These are phyloP conservation scores for Pseudonitzschia pungens DNA, from an alignment of 108 stramenopile genomes.

Conservation along the genomic window DNA sequence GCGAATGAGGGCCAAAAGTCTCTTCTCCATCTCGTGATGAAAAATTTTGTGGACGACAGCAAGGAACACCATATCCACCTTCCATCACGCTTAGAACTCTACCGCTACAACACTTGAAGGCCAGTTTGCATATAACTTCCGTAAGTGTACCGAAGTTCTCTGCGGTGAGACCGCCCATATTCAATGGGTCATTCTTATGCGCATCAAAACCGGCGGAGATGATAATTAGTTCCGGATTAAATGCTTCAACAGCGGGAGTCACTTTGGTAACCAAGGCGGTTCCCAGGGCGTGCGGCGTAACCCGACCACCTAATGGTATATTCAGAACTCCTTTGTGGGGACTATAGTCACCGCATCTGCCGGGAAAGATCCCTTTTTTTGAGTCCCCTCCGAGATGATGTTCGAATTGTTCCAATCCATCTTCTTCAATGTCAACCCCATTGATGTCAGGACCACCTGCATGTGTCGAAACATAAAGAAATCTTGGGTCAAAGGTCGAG, in stretches of 20 bases:
- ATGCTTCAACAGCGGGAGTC: conserved; percentile 83
- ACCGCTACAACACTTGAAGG: conserved; percentile 87
- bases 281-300: conserved; percentile 75
- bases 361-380: conserved; percentile 83
- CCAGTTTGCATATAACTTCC: conserved; percentile 82
- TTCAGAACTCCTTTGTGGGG: conserved; percentile 87
- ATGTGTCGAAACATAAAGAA: conserved; percentile 89
- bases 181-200: conserved; percentile 88
- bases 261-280: conserved; percentile 72
- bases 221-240: conserved; percentile 92
- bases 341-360: conserved; percentile 80
- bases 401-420: conserved; percentile 50
- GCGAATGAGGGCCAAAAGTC: neutral
- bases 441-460: conserved; percentile 81
- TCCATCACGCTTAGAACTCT: conserved; percentile 92
- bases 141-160: conserved; percentile 85
- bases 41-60: conserved; percentile 53
- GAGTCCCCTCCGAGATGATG: conserved; percentile 46
- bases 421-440: conserved; percentile 62
- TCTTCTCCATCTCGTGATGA: conserved; percentile 14
- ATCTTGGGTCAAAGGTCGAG: conserved; percentile 84
- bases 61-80: conserved; percentile 97
- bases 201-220: conserved; percentile 96
- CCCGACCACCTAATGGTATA: conserved; percentile 77
- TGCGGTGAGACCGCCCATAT: conserved; percentile 78